These are phyloP conservation scores for Mycena rosella DNA, from an alignment of 768 basidiomycete species.

Conservation along the genomic window DNA sequence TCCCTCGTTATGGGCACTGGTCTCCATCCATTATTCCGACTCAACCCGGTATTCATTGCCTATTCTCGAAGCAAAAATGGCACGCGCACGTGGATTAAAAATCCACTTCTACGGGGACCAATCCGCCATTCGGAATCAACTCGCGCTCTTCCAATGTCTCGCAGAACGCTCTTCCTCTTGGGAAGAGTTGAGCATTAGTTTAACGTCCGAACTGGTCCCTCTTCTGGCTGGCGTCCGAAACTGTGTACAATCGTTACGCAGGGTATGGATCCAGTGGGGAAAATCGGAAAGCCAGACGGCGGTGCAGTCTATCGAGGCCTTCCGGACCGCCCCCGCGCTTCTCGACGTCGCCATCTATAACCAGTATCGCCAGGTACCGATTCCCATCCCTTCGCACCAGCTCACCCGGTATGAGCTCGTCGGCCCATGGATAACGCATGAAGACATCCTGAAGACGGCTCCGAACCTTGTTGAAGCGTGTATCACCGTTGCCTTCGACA, in stretches of 20 bases:
- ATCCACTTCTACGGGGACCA: background rate
- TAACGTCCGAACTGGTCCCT: background rate
- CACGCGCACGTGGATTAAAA: background rate
- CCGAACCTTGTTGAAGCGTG: too few species aligned
- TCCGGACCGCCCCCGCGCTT: conserved; percentile 3
- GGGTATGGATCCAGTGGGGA: background rate
- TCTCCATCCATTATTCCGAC: background rate
- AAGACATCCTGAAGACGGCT: too few species aligned
- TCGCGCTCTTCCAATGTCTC: background rate
- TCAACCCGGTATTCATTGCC: background rate
- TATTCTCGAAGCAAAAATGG: background rate
- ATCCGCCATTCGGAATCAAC: background rate
- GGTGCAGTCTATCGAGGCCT: background rate
- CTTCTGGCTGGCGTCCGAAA: background rate
- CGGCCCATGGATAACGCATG: background rate
- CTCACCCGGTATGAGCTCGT: conserved; percentile 2
- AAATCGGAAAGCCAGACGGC: background rate
- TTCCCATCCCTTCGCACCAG: background rate
- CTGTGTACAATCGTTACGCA: background rate
- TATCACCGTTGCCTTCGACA: too few species aligned
- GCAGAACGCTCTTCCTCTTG: background rate
- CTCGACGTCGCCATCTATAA: background rate
- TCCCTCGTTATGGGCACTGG: background rate
- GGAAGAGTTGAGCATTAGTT: background rate
- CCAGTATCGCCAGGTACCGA: background rate